Percentiles rank a stretch among this genome's conserved stretches.
Evolutionary conservation across 768 basidiomycete genomes (phyloP).

Genomic region (Termitomyces sp.): DNA sequence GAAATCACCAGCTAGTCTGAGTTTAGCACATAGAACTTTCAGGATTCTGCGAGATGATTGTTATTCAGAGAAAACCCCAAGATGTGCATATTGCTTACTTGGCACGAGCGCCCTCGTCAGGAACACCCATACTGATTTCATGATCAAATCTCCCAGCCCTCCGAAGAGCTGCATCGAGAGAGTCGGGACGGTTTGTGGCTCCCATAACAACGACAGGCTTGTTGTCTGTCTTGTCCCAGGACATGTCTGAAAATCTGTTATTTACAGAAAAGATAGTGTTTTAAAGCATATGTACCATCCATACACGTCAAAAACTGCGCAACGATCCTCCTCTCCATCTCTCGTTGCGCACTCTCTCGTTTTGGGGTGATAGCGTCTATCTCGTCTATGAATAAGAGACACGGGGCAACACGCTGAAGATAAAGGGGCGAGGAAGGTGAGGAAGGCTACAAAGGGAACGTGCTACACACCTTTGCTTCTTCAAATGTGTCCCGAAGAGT

Average conservation of each 20-base stretch:
- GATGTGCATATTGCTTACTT: constrained; percentile 53
- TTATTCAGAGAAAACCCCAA: background rate
- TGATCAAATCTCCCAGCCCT: constrained; percentile 95
- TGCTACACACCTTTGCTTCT: constrained; percentile 76
- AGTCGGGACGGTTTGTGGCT: constrained; percentile 94
- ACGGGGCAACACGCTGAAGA: constrained; percentile 79
- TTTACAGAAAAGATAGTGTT: background rate
- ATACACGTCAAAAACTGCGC: constrained; percentile 98
- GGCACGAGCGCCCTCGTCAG: constrained; percentile 85
- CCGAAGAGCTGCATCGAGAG: constrained; percentile 89
- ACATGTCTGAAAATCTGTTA: constrained; percentile 59
- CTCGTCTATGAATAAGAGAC: constrained; percentile 94
- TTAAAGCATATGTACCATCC: constrained; percentile 67
- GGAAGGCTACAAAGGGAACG: background rate
- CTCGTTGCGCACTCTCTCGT: constrained; percentile 94
- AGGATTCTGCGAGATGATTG: constrained; percentile 55
- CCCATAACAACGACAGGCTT: constrained; percentile 94
- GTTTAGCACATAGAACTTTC: constrained; percentile 76
- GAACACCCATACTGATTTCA: constrained; percentile 97
- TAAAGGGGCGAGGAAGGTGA: background rate
- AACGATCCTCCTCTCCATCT: constrained; percentile 97
- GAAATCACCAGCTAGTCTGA: constrained; percentile 85
- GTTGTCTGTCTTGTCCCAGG: constrained; percentile 92
- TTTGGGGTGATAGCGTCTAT: constrained; percentile 98
- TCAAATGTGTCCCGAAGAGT: constrained; percentile 95